phyloP scores from a whole-genome alignment of 2,329 filamentous ascomycete species.

The Diaporthe citrichinensis region DNA sequence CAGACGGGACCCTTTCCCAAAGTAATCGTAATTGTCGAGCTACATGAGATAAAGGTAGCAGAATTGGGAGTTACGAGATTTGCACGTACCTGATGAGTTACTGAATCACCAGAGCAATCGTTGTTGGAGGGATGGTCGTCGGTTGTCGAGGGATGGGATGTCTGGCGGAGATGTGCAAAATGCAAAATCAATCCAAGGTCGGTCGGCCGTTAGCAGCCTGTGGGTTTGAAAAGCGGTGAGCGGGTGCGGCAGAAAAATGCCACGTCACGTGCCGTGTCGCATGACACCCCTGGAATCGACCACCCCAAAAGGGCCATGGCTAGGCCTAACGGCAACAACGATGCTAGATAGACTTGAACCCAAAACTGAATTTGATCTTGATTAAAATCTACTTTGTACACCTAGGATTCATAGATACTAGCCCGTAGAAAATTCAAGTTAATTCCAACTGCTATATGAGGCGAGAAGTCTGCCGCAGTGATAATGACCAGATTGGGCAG shows the following conservation, averaged over 20 bases:
- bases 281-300: conserved; percentile 20
- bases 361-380: neutral
- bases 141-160: conserved; percentile 39
- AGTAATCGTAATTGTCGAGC: neutral
- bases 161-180: conserved; percentile 34
- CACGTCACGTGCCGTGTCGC: conserved; percentile 28
- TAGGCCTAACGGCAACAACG: neutral
- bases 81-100: conserved; percentile 43
- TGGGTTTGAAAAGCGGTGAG: conserved; percentile 38
- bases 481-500: neutral
- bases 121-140: conserved; percentile 40
- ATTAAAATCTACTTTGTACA: neutral
- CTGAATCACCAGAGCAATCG: conserved; percentile 43
- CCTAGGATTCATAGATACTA: neutral
- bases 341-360: neutral
- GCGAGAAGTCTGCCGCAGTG: neutral
- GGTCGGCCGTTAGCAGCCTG: conserved; percentile 26
- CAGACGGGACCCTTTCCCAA: neutral
- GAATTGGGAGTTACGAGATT: neutral
- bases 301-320: neutral
- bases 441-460: neutral
- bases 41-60: neutral
- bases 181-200: conserved; percentile 31
- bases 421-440: too few relatives aligned
- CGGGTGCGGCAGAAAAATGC: neutral